Conservation (phyloP, 2,329 filamentous ascomycete genomes). For the Tolypocladium guangdongense region DNA sequence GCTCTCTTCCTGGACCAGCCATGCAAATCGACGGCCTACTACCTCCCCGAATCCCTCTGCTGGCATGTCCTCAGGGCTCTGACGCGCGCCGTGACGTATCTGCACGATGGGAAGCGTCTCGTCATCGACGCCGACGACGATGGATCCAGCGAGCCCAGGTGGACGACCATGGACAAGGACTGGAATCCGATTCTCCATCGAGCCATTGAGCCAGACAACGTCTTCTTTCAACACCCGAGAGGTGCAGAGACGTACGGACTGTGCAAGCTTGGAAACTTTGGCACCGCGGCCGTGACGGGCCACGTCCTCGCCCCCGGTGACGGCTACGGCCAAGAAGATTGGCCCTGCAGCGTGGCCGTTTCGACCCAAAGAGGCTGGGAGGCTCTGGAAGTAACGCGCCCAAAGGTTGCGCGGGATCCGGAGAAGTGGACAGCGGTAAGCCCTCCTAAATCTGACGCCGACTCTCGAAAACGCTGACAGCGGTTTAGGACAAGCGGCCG, state of each 20-base stretch:
- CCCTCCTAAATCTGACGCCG: neutral
- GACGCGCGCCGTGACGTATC: slow-evolving; percentile 36
- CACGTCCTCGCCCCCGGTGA: slow-evolving; percentile 11
- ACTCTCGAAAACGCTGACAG: neutral
- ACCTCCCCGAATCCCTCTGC: slow-evolving; percentile 40
- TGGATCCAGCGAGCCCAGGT: slow-evolving; percentile 1
- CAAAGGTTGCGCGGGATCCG: slow-evolving; percentile 4
- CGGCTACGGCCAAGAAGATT: neutral
- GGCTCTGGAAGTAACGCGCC: slow-evolving; percentile 1
- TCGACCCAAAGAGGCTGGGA: slow-evolving; percentile 7
- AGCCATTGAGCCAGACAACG: slow-evolving; percentile 32
- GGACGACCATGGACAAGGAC: slow-evolving; percentile 21
- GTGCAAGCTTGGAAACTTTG: slow-evolving; percentile 42
- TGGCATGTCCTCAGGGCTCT: slow-evolving; percentile 44
- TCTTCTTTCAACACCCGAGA: slow-evolving; percentile 38
- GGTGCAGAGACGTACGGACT: slow-evolving; percentile 39
- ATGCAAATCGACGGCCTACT: slow-evolving; percentile 12
- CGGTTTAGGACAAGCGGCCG: slow-evolving; percentile 14
- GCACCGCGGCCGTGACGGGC: slow-evolving; percentile 27
- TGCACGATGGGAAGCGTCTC: slow-evolving; percentile 36
- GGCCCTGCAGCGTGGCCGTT: slow-evolving; percentile 5
- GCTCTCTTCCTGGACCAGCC: slow-evolving; percentile 24
- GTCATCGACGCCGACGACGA: slow-evolving; percentile 6
- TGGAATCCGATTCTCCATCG: slow-evolving; percentile 44
- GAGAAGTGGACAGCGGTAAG: neutral